Evolutionary conservation across 2,329 filamentous ascomycete genomes (phyloP), one percentile per base, ranked within the genome.

Genomic region (Ophiostoma novo-ulmi): DNA sequence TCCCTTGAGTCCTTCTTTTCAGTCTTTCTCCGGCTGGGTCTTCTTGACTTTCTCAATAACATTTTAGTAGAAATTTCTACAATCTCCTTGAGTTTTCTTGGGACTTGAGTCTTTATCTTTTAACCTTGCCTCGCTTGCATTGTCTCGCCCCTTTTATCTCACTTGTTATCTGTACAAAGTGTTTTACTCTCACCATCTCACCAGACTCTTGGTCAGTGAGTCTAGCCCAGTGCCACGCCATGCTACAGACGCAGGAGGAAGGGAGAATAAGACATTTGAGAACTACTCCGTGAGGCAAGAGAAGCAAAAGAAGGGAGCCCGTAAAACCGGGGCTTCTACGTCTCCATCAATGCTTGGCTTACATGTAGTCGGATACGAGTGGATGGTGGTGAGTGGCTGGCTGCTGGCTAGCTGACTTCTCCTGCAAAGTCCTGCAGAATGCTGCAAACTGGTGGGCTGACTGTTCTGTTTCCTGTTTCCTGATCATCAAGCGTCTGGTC

Each of bases 381-480:
- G 26, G 26, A 14, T 31, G 26, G n/a, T 61, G 55, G 55, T 41
- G 52, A 58, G 26, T 58, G 52, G 52, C 52, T 13, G 52, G 3
- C 31, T 11, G 3, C 31, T 11, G 39, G 7, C 10, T 44, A 3
- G 1, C 31, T 31, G 31, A 31, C 31, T 31, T 31, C 31, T 31
- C 31, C 31, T 3, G 31, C 3, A 31, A 31, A 31, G 31, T 31
- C 17, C 41, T 48, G 44, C 7, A 14, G 36, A 58, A 31, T 64
- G 35, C n/a, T 69, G 38, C n/a, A 22, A 39, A 41, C 41, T 48
- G 22, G 26, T 68, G 44, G 22, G 22, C 41, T 44, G 64, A 61
- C 48, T 61, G 58, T 63, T 63, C 61, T 55, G 68, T 44, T 39
- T 55, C 17, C 17, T 73, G 72, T 73, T 73, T 73, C 72, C 31